These are phyloP conservation scores for Mimosa bimucronata DNA, from an alignment of 306 rosid genomes.

Conservation along the genomic window DNA sequence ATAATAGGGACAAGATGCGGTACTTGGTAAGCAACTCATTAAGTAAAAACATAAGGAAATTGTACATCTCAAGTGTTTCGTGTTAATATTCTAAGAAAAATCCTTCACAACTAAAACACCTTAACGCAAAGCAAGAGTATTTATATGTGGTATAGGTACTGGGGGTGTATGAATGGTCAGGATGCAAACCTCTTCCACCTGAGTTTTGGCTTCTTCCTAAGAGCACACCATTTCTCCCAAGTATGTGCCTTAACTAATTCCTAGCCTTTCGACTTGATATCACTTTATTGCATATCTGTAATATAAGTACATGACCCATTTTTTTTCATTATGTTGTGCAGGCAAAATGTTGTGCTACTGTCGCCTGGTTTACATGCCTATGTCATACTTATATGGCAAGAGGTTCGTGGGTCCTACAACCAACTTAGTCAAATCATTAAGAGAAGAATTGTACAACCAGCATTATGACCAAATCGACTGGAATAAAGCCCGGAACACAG, in stretches of 20 bases:
- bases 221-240: conserved; percentile 60
- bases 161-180: conserved; percentile 74
- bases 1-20: too few relatives aligned
- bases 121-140: neutral
- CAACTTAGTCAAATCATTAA: conserved; percentile 38
- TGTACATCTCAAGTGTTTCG: neutral
- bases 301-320: neutral
- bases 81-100: neutral
- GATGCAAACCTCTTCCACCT: conserved; percentile 78
- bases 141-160: conserved; percentile 44
- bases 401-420: conserved; percentile 68
- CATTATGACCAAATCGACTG: conserved; percentile 54
- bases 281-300: neutral
- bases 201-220: conserved; percentile 76
- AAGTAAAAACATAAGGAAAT: neutral
- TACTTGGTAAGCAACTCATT: neutral
- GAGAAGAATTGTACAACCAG: conserved; percentile 52
- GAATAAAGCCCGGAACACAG: conserved; percentile 47
- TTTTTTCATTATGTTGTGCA: conserved; percentile 30
- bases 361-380: conserved; percentile 76
- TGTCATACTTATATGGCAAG: conserved; percentile 78
- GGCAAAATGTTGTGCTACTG: conserved; percentile 72
- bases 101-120: neutral
- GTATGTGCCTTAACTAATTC: conserved; percentile 19
- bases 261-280: neutral